Conservation (phyloP, 2,329 filamentous ascomycete genomes). For the Pestalotiopsis sp. region DNA sequence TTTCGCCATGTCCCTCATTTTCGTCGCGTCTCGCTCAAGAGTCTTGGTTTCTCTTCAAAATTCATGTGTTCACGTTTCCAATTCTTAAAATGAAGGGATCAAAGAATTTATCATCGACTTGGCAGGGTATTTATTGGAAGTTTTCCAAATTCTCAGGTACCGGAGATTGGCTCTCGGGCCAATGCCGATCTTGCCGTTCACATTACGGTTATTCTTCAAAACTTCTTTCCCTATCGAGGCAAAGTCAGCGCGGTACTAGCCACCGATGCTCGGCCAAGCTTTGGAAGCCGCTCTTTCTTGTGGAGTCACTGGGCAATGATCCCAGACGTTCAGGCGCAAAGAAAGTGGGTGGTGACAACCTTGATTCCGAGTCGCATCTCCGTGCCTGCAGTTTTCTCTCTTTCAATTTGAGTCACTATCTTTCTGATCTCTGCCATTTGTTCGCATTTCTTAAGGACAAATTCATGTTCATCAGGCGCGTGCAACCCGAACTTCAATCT, state of each 20-base stretch:
- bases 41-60: neutral
- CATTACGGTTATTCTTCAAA: neutral
- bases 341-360: conserved; percentile 1
- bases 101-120: neutral
- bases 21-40: neutral
- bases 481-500: neutral
- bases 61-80: neutral
- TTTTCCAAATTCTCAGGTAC: neutral
- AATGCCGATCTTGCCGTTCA: neutral
- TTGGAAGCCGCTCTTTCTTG: neutral
- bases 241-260: conserved; percentile 4
- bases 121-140: neutral
- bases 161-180: neutral
- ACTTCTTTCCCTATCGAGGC: conserved; percentile 8
- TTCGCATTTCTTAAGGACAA: neutral
- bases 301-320: conserved; percentile 5
- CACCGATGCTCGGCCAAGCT: conserved; percentile 12
- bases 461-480: neutral
- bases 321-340: conserved; percentile 1
- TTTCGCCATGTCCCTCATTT: neutral
- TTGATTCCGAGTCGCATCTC: neutral
- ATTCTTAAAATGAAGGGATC: neutral
- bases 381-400: neutral
- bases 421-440: neutral
- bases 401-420: neutral